Base-by-base conservation (phyloP, 306 rosid genomes). In the Cyamopsis tetragonoloba region DNA sequence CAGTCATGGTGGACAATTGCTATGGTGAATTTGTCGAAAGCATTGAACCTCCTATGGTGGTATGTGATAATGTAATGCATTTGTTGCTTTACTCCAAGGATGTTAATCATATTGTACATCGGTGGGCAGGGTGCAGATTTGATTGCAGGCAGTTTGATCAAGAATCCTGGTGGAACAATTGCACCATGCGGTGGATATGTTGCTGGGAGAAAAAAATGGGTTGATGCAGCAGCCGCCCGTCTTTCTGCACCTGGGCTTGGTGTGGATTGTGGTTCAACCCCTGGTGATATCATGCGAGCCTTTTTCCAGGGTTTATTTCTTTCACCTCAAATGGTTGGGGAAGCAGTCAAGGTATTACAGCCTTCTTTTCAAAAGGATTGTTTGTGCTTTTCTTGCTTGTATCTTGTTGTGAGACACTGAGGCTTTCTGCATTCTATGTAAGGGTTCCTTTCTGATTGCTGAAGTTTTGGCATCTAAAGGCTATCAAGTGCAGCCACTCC, bases 261-360 rank as follows among this genome's bases (percentile, higher is more conserved):
- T 19, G 41, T 92, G 31, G 95, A 92, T 67, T 92, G 92, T 74
- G 98, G 98, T 43, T 75, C 96, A 55, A 85, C 89, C 61, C 92
- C 98, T 0, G 98, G 98, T 6, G 83, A 92, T 68, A 35, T 87
- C 43, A 92, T 89, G 96, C 82, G 98, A 64, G 78, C 92, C 24
- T 85, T 92, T 77, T 92, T 92, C 72, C 98, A 89, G 75, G 98
- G 98, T 11, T 79, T 89, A 66, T 89, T 83, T 80, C 98, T 92
- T 75, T 87, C 98, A n/a, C 96, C 98, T 84, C 98, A 92, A 87
- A 92, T 92, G 98, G 98, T 92, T 49, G 98, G 98, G n/a, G 96
- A 89, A 78, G 95, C 96, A 47, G 48, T 92, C 81, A 92, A 92
- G 96, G 98, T 92, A 63, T 57, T 46, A 13, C 18, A 70, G 47